phyloP scores from a whole-genome alignment of 208 protist species.

The Crithidia bombi region DNA sequence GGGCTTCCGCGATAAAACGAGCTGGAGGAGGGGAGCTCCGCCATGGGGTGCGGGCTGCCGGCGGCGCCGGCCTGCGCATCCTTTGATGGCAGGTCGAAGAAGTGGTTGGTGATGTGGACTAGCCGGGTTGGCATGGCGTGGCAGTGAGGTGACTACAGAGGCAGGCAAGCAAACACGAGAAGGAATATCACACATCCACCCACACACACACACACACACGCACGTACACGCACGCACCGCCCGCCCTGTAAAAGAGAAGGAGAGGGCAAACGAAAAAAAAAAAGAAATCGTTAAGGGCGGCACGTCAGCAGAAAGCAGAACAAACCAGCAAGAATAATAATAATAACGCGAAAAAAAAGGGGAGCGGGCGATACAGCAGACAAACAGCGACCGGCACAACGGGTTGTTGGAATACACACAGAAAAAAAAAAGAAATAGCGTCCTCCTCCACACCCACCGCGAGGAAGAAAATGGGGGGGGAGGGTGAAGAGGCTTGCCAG shows the following conservation, averaged over 20 bases:
- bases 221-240: neutral
- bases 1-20: slow-evolving; percentile 11
- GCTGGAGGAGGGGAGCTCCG: slow-evolving; percentile 22
- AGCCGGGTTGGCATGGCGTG: slow-evolving; percentile 28
- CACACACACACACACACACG: neutral
- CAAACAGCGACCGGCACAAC: neutral
- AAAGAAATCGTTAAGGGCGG: neutral
- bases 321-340: neutral
- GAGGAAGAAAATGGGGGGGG: neutral
- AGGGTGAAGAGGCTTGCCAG: neutral
- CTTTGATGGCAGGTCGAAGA: slow-evolving; percentile 27
- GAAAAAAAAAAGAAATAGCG: neutral
- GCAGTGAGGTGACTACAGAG: slow-evolving; percentile 11
- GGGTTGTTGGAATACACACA: neutral
- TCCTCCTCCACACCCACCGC: neutral
- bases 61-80: slow-evolving; percentile 7
- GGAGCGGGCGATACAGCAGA: neutral
- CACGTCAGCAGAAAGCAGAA: neutral
- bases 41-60: neutral
- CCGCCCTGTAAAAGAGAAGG: too few relatives aligned
- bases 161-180: neutral
- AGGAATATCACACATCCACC: neutral
- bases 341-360: neutral
- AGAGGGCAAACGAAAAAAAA: neutral
- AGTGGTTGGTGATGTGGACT: slow-evolving; percentile 33